These are phyloP conservation scores for Plasmodium vivax DNA, from an alignment of 169 alveolate genomes.

Conservation along the genomic window DNA sequence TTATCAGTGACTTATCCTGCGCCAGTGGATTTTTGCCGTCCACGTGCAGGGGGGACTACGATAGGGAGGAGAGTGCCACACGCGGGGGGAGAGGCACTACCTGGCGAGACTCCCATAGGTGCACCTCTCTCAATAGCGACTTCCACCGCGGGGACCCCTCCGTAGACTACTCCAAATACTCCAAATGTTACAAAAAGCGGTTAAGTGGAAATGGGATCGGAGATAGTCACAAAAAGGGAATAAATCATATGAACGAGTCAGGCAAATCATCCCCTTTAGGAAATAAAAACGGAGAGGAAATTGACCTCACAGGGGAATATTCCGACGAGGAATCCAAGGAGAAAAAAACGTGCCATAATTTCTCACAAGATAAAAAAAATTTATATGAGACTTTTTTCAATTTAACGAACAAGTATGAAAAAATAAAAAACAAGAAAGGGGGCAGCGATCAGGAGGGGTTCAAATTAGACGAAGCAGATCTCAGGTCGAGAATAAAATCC, in stretches of 20 bases:
- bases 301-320: not conserved
- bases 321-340: not conserved
- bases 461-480: not conserved
- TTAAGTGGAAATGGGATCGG: not conserved
- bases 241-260: not conserved
- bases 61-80: not conserved
- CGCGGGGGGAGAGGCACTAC: not conserved
- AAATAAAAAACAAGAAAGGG: not conserved
- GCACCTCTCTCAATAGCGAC: not conserved
- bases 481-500: not conserved
- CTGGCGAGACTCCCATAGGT: not conserved
- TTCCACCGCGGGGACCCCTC: not conserved
- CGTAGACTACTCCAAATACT: not conserved
- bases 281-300: not conserved
- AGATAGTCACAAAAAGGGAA: not conserved
- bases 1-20: not conserved
- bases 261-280: not conserved
- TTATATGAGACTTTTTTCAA: conserved; percentile 20
- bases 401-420: conserved; percentile 29
- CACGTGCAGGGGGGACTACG: not conserved
- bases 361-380: not conserved
- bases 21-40: not conserved
- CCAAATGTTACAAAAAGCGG: not conserved
- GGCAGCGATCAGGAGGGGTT: not conserved
- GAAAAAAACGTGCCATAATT: not conserved